phyloP scores from a whole-genome alignment of 768 basidiomycete genomes.

The Clavaria fumosa region DNA sequence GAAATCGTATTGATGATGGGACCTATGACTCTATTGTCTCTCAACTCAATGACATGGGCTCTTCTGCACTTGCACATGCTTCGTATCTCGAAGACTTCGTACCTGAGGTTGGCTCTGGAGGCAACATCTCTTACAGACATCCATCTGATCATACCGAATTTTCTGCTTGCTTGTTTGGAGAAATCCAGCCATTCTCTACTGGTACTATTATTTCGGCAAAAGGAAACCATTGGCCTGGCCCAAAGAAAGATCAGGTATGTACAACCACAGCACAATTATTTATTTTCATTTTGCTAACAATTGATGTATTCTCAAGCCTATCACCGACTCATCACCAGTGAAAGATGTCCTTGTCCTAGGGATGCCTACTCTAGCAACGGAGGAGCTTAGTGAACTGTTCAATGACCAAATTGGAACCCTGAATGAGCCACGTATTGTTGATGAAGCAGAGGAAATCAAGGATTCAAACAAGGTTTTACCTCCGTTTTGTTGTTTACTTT shows the following conservation, averaged over 20 bases:
- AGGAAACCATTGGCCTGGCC: constrained; percentile 8
- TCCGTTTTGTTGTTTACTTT: too few relatives aligned
- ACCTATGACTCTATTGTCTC: not conserved
- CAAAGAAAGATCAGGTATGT: constrained; percentile 1
- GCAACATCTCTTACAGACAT: too few relatives aligned
- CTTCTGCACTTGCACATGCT: too few relatives aligned
- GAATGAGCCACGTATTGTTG: not conserved
- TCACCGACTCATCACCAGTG: constrained; percentile 4
- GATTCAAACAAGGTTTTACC: too few relatives aligned
- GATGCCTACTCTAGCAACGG: constrained; percentile 1
- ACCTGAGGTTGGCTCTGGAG: too few relatives aligned
- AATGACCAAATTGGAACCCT: constrained; percentile 7
- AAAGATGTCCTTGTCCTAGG: constrained; percentile 9
- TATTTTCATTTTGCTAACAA: constrained; percentile 1
- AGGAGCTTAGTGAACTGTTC: constrained; percentile 1
- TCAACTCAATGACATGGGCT: constrained; percentile 1
- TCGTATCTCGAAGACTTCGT: too few relatives aligned
- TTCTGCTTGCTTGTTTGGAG: constrained; percentile 5
- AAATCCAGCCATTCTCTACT: not conserved
- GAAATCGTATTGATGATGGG: not conserved
- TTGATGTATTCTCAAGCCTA: not conserved
- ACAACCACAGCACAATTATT: not conserved
- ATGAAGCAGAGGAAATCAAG: not conserved
- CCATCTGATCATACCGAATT: constrained; percentile 1
- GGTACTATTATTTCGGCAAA: constrained; percentile 9